Percentiles rank a stretch among this genome's conserved stretches.
phyloP scores from a whole-genome alignment of 225 moss, liverwort and hornwort species.

The Anthoceros angustus region DNA sequence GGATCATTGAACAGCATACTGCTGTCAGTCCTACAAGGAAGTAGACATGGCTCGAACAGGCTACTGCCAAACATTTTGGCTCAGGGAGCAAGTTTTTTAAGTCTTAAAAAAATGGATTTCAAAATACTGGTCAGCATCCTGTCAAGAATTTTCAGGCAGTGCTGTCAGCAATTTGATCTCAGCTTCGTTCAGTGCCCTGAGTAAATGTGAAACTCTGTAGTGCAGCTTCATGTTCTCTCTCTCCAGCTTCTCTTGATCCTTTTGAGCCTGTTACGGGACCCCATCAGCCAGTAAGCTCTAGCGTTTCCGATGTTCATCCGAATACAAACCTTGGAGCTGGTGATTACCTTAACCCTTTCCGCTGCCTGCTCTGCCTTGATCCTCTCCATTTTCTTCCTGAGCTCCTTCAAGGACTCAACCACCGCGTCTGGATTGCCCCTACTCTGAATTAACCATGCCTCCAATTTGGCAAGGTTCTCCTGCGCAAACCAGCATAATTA shows the following conservation, averaged over 20 bases:
- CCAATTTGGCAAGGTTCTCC: background rate
- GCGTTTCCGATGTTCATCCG: too few relatives aligned
- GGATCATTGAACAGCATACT: too few relatives aligned
- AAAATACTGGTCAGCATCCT: too few relatives aligned
- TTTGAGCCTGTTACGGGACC: background rate
- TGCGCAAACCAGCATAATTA: background rate
- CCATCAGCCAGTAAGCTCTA: too few relatives aligned
- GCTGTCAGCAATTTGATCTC: background rate
- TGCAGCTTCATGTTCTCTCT: slow-evolving; percentile 1
- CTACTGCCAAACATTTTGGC: too few relatives aligned
- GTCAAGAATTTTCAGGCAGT: background rate
- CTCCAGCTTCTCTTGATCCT: slow-evolving; percentile 2
- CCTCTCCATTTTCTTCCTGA: background rate
- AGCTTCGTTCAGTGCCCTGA: background rate
- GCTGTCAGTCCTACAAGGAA: too few relatives aligned
- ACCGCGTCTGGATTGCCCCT: background rate
- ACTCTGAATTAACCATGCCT: background rate
- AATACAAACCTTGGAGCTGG: background rate
- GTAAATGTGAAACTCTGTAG: background rate
- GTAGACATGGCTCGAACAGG: too few relatives aligned
- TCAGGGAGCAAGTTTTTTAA: too few relatives aligned
- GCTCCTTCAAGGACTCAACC: background rate
- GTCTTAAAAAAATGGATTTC: too few relatives aligned
- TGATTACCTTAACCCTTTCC: background rate
- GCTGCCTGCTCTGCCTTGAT: background rate